Evolutionary conservation across 495 filamentous ascomycete species (phyloP), one percentile per base, ranked within the genome.

Genomic region (Viridothelium virens): DNA sequence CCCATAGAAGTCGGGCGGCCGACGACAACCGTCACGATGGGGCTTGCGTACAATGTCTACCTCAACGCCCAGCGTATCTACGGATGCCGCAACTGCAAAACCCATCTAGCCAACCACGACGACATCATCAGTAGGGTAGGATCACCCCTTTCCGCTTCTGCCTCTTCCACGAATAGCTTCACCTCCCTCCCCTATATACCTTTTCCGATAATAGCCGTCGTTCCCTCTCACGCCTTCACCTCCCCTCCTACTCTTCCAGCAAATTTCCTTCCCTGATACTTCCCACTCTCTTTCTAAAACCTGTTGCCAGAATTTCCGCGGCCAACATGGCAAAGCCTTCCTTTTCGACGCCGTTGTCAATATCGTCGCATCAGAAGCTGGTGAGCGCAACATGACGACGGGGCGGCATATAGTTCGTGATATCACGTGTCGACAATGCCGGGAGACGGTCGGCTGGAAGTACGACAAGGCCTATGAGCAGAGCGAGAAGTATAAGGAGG

Each of bases 321-420:
- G 94, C 74, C 93, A 97, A 75, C 95, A 97, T 73, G 94, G 94
- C 70, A 98, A 98, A 80, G 94, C 94, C 56, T 98, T 90, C 79
- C 89, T 98, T 69, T 98, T 98, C 85, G 88, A 91, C 77, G 86
- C 71, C 63, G 94, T 97, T 62, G 94, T 98, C 73, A 98, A 98
- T 78, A 82, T 95, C 75, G 87, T 83, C 63, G 80, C 85, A 63
- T 86, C 85, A 69, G 90, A 95, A 50, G 85, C 93, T 12, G 85
- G 83, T 64, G 95, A 98, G 78, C 91, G 94, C 69, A 96, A 87
- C 82, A 98, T 98, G 94, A 98, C 95, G n/a, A 98, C 94, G 2
- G 94, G 94, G 59, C 82, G 89, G 44, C 94, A 98, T 75, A 82
- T 97, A 41, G 94, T 98, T 50, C 87, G 95, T 61, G 94, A 98